A percentile compares a stretch with the other conserved stretches of the same genome.
These are phyloP conservation scores for Xanthoconium separans DNA, from an alignment of 1,284 basidiomycete species.

Conservation along the genomic window DNA sequence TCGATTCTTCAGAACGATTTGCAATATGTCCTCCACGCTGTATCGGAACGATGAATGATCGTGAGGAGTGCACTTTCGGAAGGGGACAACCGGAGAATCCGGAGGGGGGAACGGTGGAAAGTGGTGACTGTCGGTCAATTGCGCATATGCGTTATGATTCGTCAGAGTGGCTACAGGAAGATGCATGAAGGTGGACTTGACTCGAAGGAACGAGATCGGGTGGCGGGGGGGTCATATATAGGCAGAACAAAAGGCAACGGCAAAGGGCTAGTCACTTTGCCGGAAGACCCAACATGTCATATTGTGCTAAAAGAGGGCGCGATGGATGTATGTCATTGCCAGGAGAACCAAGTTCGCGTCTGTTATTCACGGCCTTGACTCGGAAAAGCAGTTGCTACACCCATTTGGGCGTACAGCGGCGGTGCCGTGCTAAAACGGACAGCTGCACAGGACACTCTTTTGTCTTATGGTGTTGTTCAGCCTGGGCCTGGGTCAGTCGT, in stretches of 20 bases:
- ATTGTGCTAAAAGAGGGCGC: conserved; percentile 18
- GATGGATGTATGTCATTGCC: conserved; percentile 13
- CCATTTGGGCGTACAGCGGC: conserved; percentile 18
- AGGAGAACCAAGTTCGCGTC: neutral
- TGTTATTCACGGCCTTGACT: conserved; percentile 10
- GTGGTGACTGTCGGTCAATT: neutral
- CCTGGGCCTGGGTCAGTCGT: neutral
- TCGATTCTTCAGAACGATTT: conserved; percentile 62
- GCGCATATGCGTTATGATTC: conserved; percentile 4
- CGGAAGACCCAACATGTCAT: conserved; percentile 15
- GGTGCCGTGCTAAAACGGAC: conserved; percentile 11
- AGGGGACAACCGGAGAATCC: conserved; percentile 6
- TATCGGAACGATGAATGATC: conserved; percentile 12
- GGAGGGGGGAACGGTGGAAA: neutral
- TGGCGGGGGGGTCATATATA: conserved; percentile 28
- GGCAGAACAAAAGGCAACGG: conserved; percentile 16
- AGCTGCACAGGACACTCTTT: neutral
- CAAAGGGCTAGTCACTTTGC: conserved; percentile 17
- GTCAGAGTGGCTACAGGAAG: conserved; percentile 1
- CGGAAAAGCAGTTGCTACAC: conserved; percentile 8
- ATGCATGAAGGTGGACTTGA: conserved; percentile 17
- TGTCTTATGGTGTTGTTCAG: neutral
- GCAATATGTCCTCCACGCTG: conserved; percentile 48
- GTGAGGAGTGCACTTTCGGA: conserved; percentile 9
- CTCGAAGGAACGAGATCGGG: conserved; percentile 1